Evolutionary conservation across 75 land plant genomes (phyloP).

Genomic region (Ceratopteris richardii): DNA sequence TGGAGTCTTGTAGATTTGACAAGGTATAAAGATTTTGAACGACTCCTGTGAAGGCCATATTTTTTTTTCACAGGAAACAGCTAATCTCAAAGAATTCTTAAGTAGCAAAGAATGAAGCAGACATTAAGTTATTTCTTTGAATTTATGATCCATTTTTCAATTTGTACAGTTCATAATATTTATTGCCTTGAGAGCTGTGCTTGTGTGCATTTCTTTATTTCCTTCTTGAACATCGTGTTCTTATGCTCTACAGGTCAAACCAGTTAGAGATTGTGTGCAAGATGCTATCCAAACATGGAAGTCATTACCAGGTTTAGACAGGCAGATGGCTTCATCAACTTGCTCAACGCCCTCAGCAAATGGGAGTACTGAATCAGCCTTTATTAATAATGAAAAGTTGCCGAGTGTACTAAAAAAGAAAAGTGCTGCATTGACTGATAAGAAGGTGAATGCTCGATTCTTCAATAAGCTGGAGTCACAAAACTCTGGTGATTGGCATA

Average conservation of each 20-base stretch:
- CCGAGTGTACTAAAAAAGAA: slow-evolving; percentile 11
- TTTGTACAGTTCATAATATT: no score
- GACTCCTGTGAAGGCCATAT: no score
- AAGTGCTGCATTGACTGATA: slow-evolving; percentile 21
- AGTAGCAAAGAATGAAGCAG: no score
- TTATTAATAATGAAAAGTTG: background rate
- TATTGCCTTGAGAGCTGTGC: no score
- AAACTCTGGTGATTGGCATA: slow-evolving; percentile 23
- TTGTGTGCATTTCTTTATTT: no score
- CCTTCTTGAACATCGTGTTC: no score
- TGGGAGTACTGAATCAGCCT: background rate
- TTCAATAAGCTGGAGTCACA: slow-evolving; percentile 22
- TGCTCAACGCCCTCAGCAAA: background rate
- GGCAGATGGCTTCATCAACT: background rate
- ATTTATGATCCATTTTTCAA: no score
- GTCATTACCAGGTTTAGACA: slow-evolving; percentile 41
- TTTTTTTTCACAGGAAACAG: no score
- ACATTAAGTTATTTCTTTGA: no score
- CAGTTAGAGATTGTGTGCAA: slow-evolving; percentile 68
- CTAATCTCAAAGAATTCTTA: no score
- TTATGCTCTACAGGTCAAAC: slow-evolving; percentile 80
- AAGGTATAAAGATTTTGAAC: slow-evolving; percentile 42
- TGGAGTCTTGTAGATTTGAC: slow-evolving; percentile 83
- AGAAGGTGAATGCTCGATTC: slow-evolving; percentile 25
- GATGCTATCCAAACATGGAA: slow-evolving; percentile 79